Base-by-base conservation (phyloP, 1,139 yeast genomes). In the Lodderomyces parapsilosis region DNA sequence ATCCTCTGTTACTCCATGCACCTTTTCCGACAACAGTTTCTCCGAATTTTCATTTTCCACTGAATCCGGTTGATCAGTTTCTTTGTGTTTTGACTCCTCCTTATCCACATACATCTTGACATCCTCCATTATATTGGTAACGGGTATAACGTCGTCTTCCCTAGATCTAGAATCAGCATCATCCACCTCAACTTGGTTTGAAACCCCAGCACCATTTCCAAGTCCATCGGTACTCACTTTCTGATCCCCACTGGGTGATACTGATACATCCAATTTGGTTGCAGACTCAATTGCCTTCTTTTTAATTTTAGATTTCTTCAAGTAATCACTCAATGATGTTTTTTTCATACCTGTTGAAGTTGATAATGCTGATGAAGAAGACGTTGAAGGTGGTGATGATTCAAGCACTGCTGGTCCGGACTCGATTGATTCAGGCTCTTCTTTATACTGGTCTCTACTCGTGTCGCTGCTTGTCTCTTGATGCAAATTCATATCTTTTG, bases 241-340 rank as follows among this genome's bases (percentile, higher is more conserved):
- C 33, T 11, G 14, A 11, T 37, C 22, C 2, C 14, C 36, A 3
- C 10, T 20, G 27, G 17, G 15, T 39, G 27, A 17, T 31, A 25
- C 37, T 18, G 15, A 5, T 4, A 15, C 36, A 19, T 27, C 18
- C 24, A 15, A 20, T 19, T 35, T 27, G 20, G 17, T 13, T n/a
- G n/a, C 24, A n/a, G 34, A 38, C 5, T 32, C 28, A n/a, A 19
- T 27, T 22, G 25, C 33, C 32, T 33, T 37, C 25, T 17, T 34
- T 35, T 36, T 43, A 17, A 46, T 47, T 40, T 47, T 44, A 8
- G 54, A 36, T 38, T 45, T 39, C 27, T 49, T 53, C 37, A 49
- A 39, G 40, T 54, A 50, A 31, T 50, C 56, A 9, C 52, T 43
- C 41, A 55, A 53, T 7, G 58, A 52, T 3, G 54, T 50, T 38